A percentile compares a stretch with the other conserved stretches of the same genome.
Evolutionary conservation across 108 stramenopile species (phyloP).

Genomic region (Cyclotella sp.): DNA sequence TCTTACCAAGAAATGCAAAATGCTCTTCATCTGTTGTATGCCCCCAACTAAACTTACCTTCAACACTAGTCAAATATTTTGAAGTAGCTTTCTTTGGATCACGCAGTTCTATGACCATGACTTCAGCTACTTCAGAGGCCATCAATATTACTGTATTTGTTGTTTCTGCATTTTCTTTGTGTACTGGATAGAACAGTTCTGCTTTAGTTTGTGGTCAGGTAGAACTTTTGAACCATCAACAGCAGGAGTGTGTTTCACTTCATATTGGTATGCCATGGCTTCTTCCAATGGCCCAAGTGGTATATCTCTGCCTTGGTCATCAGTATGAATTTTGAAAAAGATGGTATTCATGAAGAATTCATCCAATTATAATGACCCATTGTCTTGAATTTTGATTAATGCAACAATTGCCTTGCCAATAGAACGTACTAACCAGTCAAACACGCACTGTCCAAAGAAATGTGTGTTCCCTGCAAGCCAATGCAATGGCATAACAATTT

Average conservation of each 20-base stretch:
- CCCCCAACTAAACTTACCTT: too few relatives aligned
- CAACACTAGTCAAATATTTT: too few relatives aligned
- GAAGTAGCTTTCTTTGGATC: too few relatives aligned
- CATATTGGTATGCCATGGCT: constrained; percentile 16
- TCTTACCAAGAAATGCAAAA: too few relatives aligned
- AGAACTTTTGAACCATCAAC: too few relatives aligned
- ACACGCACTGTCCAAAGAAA: neutral
- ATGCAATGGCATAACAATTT: too few relatives aligned
- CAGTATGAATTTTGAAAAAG: neutral
- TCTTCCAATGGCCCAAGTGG: constrained; percentile 22
- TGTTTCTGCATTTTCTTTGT: constrained; percentile 3
- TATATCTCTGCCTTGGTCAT: neutral
- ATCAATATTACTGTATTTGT: neutral
- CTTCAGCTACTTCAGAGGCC: constrained; percentile 7
- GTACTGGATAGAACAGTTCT: constrained; percentile 20
- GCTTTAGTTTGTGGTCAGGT: neutral
- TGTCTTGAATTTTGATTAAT: too few relatives aligned
- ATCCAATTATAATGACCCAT: constrained; percentile 1
- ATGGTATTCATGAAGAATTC: constrained; percentile 12
- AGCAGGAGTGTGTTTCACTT: too few relatives aligned
- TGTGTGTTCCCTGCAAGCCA: too few relatives aligned
- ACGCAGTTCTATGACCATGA: neutral
- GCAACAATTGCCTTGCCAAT: constrained; percentile 23
- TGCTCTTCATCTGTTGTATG: too few relatives aligned
- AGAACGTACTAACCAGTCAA: constrained; percentile 16